Conservation (phyloP, 352 stramenopile species). For the Globisporangium nagaii region DNA sequence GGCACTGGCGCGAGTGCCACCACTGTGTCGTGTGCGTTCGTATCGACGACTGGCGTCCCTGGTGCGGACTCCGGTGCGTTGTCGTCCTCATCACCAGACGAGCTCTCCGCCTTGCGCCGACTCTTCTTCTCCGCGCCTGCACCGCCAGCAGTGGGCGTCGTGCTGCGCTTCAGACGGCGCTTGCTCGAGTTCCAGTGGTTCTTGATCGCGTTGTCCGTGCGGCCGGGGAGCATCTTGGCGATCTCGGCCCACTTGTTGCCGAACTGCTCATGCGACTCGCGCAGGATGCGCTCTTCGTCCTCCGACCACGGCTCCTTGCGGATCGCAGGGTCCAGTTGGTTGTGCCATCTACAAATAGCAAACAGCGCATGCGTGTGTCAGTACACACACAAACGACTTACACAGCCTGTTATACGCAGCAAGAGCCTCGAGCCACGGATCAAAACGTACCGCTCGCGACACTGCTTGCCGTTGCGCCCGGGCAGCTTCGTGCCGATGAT, state of each 20-base stretch:
- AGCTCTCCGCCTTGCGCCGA: neutral
- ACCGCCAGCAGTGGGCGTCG: slow-evolving; percentile 5
- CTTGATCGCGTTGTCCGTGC: slow-evolving; percentile 91
- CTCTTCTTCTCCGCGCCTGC: slow-evolving; percentile 12
- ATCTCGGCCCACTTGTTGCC: slow-evolving; percentile 91
- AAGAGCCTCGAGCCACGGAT: neutral
- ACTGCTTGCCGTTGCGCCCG: slow-evolving; percentile 93
- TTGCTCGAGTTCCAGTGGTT: slow-evolving; percentile 92
- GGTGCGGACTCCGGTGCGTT: neutral
- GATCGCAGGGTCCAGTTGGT: slow-evolving; percentile 92
- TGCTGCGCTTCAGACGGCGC: slow-evolving; percentile 53
- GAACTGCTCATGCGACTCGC: slow-evolving; percentile 66
- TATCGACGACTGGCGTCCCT: neutral
- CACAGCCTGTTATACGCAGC: neutral
- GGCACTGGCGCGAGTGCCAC: neutral
- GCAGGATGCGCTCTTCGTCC: slow-evolving; percentile 82
- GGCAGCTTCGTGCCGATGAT: slow-evolving; percentile 96
- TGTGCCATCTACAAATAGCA: slow-evolving; percentile 82
- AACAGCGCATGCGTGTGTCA: neutral
- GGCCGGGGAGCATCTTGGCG: slow-evolving; percentile 80
- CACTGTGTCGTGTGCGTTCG: neutral
- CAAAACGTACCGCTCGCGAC: slow-evolving; percentile 77
- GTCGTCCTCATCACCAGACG: slow-evolving; percentile 2
- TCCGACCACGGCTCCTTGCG: slow-evolving; percentile 91
- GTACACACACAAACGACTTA: neutral